A percentile compares a stretch with the other conserved stretches of the same genome.
These are phyloP conservation scores for Agarophyton chilense DNA, from an alignment of 23 red algal species.

Conservation along the genomic window DNA sequence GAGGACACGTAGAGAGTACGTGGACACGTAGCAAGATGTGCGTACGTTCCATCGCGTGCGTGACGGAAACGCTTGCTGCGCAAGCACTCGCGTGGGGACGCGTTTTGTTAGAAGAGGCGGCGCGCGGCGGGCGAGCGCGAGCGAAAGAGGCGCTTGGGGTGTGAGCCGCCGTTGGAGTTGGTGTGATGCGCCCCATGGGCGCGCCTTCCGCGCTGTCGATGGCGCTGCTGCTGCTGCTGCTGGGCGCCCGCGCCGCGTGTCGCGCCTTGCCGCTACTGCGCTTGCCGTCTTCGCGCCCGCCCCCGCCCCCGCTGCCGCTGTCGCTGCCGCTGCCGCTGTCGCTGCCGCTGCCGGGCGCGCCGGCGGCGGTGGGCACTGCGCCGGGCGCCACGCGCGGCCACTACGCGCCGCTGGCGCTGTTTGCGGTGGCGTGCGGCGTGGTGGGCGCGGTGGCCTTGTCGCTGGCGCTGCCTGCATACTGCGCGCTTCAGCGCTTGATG, in stretches of 20 bases:
- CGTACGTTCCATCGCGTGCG: no score
- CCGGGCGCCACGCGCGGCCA: constrained; percentile 1
- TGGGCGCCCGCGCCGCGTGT: neutral
- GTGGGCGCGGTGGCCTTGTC: neutral
- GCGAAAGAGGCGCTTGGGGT: no score
- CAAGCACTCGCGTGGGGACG: no score
- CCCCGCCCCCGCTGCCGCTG: neutral
- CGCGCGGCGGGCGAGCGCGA: no score
- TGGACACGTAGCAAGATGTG: no score
- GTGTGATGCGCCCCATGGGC: no score
- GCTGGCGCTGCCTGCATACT: constrained; percentile 2
- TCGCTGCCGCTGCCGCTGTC: neutral
- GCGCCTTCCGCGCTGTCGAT: no score
- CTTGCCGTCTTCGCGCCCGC: neutral
- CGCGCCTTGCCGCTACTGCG: neutral
- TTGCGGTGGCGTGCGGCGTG: neutral
- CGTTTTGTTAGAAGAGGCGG: no score
- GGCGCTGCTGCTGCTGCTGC: no score
- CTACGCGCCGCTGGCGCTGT: constrained; percentile 3
- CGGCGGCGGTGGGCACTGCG: neutral
- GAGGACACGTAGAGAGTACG: no score
- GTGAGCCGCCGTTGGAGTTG: no score
- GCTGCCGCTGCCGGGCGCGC: neutral
- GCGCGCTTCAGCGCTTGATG: neutral
- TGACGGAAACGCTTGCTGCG: no score